Base-by-base conservation (phyloP, 495 filamentous ascomycete genomes). In the Penicillium antarcticum region DNA sequence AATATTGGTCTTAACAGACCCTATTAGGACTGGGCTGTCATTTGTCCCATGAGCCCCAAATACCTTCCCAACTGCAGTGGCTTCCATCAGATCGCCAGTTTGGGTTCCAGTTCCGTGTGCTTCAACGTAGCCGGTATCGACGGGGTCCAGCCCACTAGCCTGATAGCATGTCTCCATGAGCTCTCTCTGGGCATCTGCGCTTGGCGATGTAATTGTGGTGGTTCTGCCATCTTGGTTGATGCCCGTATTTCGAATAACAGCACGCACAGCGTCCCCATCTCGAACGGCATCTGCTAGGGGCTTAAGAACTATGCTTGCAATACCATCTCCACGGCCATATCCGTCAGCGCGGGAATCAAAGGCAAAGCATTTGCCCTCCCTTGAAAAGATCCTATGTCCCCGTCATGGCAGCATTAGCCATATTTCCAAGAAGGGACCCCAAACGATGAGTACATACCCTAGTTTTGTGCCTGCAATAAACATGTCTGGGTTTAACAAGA, bases 271-370 rank as follows among this genome's bases (percentile, higher is more conserved):
- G n/a, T 60, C 49, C 0, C 49, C 49, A 33, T 56, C 53, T 2
- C 18, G 5, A 1, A 60, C 2, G 0, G 57, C 57, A 5, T 14
- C 31, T 4, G 31, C 41, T 8, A 70, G 37, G 2, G 53, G 60
- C 42, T 74, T 73, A 9, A 73, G 21, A 16, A 69, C 29, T 1
- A 73, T 7, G 8, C 55, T 45, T 4, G 41, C 56, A 18, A 68
- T 36, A 14, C 71, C 71, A 14, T 75, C 71, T 8, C 70, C 71
- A 7, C 70, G 61, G 4, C 51, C 61, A 41, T 73, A 73, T 1
- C 71, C 71, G 38, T 67, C 55, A 14, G 65, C 68, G 10, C 56
- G 52, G 5, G 40, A 23, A 42, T 73, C 70, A 21, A 65, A 73
- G 8, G 51, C 41, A 33, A 38, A 29, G 26, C 26, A 29, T 29